Percentiles rank a stretch among this genome's conserved stretches.
phyloP scores from a whole-genome alignment of 2,329 filamentous ascomycete species.

The Graphilbum ipis-grandicollis region DNA sequence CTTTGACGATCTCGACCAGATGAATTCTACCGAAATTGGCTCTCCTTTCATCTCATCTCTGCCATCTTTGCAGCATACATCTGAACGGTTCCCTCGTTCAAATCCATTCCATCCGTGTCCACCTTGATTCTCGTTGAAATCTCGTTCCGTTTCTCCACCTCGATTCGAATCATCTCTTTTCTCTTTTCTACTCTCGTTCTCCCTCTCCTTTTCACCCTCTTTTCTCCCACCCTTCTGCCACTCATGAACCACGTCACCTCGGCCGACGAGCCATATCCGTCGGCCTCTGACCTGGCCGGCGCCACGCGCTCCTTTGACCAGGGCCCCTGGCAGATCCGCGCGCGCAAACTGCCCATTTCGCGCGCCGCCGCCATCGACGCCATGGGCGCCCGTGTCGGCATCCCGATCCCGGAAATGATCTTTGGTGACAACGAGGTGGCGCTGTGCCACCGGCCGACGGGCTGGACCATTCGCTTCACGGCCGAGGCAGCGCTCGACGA shows the following conservation, averaged over 20 bases:
- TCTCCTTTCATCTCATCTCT: too few relatives aligned
- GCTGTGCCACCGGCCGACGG: slow-evolving; percentile 54
- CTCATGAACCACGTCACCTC: slow-evolving; percentile 17
- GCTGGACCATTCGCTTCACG: slow-evolving; percentile 68
- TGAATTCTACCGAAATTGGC: too few relatives aligned
- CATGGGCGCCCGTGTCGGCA: slow-evolving; percentile 62
- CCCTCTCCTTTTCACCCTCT: not conserved
- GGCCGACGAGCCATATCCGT: slow-evolving; percentile 36
- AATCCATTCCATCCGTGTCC: too few relatives aligned
- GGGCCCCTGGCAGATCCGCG: slow-evolving; percentile 55
- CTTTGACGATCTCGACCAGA: too few relatives aligned
- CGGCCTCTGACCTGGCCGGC: slow-evolving; percentile 27
- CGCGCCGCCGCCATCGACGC: slow-evolving; percentile 80
- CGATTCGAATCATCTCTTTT: too few relatives aligned
- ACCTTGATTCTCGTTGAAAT: too few relatives aligned
- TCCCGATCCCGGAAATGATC: slow-evolving; percentile 95
- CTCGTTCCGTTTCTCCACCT: too few relatives aligned
- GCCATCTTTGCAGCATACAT: too few relatives aligned
- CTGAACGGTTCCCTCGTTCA: too few relatives aligned
- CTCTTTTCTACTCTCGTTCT: too few relatives aligned
- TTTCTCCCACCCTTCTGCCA: too few relatives aligned
- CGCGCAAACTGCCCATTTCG: slow-evolving; percentile 85
- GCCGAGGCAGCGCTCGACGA: slow-evolving; percentile 74
- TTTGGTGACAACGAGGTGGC: slow-evolving; percentile 85
- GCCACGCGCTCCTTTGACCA: slow-evolving; percentile 42